Evolutionary conservation across 148 eudicot genomes (phyloP).

Genomic region (Rhododendron williamsianum): DNA sequence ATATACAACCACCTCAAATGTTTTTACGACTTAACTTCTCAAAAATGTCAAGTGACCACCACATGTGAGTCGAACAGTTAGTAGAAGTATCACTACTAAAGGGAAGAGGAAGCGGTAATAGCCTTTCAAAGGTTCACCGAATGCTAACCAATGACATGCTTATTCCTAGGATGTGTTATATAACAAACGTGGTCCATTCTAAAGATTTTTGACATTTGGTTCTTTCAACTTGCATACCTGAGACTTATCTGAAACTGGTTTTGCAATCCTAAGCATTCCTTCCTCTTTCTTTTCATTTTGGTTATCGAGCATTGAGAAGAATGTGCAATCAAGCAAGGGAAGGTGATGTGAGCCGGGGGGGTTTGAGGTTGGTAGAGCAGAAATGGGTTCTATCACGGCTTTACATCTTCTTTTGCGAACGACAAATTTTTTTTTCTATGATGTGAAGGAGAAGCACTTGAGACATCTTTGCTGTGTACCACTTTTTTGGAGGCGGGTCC

Average conservation of each 20-base stretch:
- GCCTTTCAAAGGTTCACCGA: not conserved
- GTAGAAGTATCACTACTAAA: not conserved
- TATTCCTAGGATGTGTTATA: not conserved
- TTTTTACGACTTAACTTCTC: not conserved
- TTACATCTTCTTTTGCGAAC: not conserved
- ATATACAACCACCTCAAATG: not conserved
- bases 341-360: not conserved
- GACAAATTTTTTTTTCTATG: not conserved
- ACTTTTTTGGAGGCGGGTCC: not conserved
- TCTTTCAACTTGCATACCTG: not conserved
- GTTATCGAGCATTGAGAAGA: not conserved
- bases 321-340: not conserved
- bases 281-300: not conserved
- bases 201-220: not conserved
- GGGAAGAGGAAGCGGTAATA: not conserved
- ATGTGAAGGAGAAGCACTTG: not conserved
- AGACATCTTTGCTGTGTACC: not conserved
- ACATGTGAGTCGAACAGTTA: not conserved
- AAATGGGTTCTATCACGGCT: not conserved
- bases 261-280: not conserved
- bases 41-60: not conserved
- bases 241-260: not conserved
- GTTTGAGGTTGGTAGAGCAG: not conserved
- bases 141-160: not conserved
- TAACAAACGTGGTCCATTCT: not conserved